These are phyloP conservation scores for Saitozyma podzolica DNA, from an alignment of 768 basidiomycete species.

Conservation along the genomic window DNA sequence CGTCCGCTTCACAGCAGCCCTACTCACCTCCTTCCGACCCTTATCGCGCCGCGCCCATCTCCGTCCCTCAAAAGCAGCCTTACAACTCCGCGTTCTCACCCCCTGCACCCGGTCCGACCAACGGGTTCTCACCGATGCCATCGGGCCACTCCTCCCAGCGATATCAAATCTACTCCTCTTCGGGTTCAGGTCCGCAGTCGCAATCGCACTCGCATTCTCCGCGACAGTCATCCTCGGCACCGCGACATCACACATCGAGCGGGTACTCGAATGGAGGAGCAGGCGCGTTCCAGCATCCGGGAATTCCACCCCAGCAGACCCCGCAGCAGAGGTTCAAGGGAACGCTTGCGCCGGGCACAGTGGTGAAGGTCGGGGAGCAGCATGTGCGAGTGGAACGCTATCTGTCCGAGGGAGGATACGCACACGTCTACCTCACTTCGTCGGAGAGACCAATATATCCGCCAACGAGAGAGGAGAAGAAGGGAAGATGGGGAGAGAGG, in stretches of 20 bases:
- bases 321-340: slow-evolving; percentile 50
- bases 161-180: background rate
- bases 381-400: slow-evolving; percentile 90
- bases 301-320: slow-evolving; percentile 15
- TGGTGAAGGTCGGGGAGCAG: slow-evolving; percentile 77
- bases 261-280: background rate
- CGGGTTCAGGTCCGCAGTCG: background rate
- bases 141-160: background rate
- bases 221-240: background rate
- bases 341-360: slow-evolving; percentile 66
- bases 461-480: slow-evolving; percentile 27
- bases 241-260: background rate
- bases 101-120: slow-evolving; percentile 7
- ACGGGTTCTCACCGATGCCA: slow-evolving; percentile 15
- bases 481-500: slow-evolving; percentile 57
- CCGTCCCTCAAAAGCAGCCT: slow-evolving; percentile 14
- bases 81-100: slow-evolving; percentile 15
- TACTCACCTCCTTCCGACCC: slow-evolving; percentile 13
- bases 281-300: background rate
- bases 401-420: slow-evolving; percentile 97
- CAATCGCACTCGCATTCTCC: background rate
- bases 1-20: background rate
- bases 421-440: slow-evolving; percentile 93
- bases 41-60: slow-evolving; percentile 13
- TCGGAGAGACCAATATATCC: slow-evolving; percentile 72